Conservation (phyloP, 169 alveolate species). For the Plasmodium malariae region DNA sequence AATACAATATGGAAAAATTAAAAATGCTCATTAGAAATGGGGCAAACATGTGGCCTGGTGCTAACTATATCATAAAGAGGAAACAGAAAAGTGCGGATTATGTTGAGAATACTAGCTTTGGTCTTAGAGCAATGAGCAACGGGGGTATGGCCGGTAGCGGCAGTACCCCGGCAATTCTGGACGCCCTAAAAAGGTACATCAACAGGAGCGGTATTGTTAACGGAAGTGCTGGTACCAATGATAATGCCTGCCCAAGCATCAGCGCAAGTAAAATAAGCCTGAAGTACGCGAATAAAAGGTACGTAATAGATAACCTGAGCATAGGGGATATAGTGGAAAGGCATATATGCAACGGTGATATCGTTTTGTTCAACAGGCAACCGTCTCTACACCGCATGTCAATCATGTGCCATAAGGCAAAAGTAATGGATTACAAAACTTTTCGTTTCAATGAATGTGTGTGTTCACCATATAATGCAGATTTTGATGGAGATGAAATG, state of each 20-base stretch:
- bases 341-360: conserved; percentile 97
- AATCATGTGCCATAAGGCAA: conserved; percentile 97
- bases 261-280: conserved; percentile 65
- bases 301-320: conserved; percentile 84
- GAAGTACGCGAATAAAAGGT: conserved; percentile 90
- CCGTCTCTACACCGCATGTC: conserved; percentile 99
- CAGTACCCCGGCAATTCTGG: conserved; percentile 6
- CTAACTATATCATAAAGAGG: conserved; percentile 90
- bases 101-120: neutral
- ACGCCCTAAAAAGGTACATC: conserved; percentile 31
- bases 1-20: conserved; percentile 90
- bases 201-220: neutral
- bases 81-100: neutral
- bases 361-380: conserved; percentile 98
- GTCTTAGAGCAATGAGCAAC: neutral
- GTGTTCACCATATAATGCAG: conserved; percentile 99
- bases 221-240: neutral
- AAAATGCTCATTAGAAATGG: conserved; percentile 94
- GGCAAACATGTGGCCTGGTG: conserved; percentile 97
- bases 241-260: neutral
- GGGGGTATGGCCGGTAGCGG: neutral
- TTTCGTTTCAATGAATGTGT: conserved; percentile 97
- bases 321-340: conserved; percentile 98
- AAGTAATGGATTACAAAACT: conserved; percentile 96
- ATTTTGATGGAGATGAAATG: conserved; percentile 99